Evolutionary conservation across 768 basidiomycete genomes (phyloP).

Genomic region (Suillus brevipes): DNA sequence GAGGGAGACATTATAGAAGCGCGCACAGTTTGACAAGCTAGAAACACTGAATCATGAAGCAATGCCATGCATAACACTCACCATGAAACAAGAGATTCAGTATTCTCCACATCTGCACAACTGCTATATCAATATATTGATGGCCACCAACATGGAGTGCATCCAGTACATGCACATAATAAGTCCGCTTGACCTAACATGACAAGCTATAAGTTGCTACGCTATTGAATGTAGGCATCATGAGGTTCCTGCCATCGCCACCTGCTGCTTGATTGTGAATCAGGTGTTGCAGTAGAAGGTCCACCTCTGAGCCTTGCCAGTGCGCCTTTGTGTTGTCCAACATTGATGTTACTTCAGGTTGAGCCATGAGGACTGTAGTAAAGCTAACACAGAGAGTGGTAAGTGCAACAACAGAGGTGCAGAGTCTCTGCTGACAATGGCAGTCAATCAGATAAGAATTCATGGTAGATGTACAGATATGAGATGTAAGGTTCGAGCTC

Average conservation of each 20-base stretch:
- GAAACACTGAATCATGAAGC: no score
- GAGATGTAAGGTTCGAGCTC: background rate
- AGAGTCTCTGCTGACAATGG: background rate
- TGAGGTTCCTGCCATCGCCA: background rate
- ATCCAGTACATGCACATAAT: no score
- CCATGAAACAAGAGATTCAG: no score
- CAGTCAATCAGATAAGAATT: background rate
- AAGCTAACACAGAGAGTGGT: background rate
- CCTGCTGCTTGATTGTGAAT: no score
- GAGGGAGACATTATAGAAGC: no score
- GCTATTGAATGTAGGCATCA: background rate
- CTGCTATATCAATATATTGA: no score
- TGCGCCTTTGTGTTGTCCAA: background rate
- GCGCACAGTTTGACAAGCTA: no score
- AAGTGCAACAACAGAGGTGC: background rate
- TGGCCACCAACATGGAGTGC: no score
- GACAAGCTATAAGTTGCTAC: no score
- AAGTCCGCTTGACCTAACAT: no score
- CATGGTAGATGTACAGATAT: background rate
- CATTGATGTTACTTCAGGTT: background rate
- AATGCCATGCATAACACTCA: no score
- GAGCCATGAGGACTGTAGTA: background rate
- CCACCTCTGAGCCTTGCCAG: background rate
- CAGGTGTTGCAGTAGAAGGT: background rate
- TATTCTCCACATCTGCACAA: no score